phyloP scores from a whole-genome alignment of 345 rosid species.

The Linum lewisii region DNA sequence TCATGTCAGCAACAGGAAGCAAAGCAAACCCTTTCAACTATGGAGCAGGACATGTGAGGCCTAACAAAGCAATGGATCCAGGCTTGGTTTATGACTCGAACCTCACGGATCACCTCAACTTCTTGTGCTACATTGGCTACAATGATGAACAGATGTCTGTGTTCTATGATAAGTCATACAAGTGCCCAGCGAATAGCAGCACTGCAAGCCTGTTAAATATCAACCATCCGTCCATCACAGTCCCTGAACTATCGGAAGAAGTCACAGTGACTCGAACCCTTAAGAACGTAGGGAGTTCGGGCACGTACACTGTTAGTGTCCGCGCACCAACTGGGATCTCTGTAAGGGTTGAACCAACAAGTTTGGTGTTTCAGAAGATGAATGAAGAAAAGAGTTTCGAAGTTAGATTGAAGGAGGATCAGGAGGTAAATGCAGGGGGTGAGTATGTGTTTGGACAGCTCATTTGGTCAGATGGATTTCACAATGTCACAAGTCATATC shows the following conservation, averaged over 20 bases:
- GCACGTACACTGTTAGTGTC: not conserved
- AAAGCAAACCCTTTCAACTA: not conserved
- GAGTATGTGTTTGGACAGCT: slow-evolving; percentile 12
- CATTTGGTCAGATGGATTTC: slow-evolving; percentile 14
- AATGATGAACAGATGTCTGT: not conserved
- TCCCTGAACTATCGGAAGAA: not conserved
- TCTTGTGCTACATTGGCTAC: not conserved
- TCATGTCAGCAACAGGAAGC: not conserved
- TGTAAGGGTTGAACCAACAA: slow-evolving; percentile 5
- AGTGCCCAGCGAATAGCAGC: not conserved
- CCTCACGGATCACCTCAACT: not conserved
- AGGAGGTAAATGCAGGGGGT: not conserved
- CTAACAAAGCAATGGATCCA: not conserved
- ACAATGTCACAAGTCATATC: slow-evolving; percentile 13
- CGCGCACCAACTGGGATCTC: slow-evolving; percentile 2
- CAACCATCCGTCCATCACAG: not conserved
- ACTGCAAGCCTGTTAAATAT: not conserved
- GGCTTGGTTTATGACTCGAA: not conserved
- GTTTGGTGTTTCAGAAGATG: slow-evolving; percentile 6
- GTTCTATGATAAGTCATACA: not conserved
- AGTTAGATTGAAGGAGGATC: slow-evolving; percentile 6
- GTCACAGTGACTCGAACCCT: not conserved
- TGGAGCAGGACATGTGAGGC: not conserved
- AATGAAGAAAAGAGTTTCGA: not conserved
- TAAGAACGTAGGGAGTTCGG: not conserved